These are phyloP conservation scores for Talaromyces sp. DNA, from an alignment of 2,329 filamentous ascomycete genomes.

Conservation along the genomic window DNA sequence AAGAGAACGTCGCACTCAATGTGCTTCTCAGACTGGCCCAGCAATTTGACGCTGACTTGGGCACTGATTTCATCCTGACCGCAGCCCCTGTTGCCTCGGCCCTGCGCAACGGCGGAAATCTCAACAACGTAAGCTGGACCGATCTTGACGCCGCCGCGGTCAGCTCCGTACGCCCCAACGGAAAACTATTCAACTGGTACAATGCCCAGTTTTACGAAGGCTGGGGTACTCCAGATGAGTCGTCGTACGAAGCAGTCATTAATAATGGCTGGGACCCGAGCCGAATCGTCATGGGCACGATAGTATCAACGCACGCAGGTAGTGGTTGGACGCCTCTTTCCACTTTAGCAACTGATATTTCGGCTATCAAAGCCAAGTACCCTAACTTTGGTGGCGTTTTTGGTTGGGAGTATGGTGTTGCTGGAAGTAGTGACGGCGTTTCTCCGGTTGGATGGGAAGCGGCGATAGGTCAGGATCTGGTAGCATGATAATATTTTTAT, in stretches of 20 bases:
- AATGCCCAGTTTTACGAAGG: conserved; percentile 81
- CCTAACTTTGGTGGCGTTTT: conserved; percentile 69
- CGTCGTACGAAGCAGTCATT: conserved; percentile 48
- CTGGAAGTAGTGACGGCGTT: conserved; percentile 19
- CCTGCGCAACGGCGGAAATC: conserved; percentile 41
- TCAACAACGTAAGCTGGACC: conserved; percentile 71
- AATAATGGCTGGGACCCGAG: conserved; percentile 57
- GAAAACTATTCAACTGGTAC: conserved; percentile 64
- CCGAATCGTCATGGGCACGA: conserved; percentile 67
- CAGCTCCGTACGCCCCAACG: conserved; percentile 37
- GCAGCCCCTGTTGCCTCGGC: conserved; percentile 70
- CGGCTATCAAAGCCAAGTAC: conserved; percentile 50
- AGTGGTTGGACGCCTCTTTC: conserved; percentile 52
- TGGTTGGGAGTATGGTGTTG: conserved; percentile 86
- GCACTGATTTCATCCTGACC: conserved; percentile 58
- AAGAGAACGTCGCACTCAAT: conserved; percentile 33
- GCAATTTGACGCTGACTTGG: conserved; percentile 58
- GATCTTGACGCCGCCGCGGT: conserved; percentile 51
- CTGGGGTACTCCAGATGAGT: conserved; percentile 53
- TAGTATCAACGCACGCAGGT: conserved; percentile 67
- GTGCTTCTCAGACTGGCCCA: conserved; percentile 39
- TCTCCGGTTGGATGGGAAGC: conserved; percentile 4
- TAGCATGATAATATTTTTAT: conserved; percentile 24
- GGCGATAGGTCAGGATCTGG: neutral
- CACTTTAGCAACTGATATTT: conserved; percentile 48